Evolutionary conservation across 371 early-diverging fungal species (phyloP).

Genomic region (Mortierella sp.): DNA sequence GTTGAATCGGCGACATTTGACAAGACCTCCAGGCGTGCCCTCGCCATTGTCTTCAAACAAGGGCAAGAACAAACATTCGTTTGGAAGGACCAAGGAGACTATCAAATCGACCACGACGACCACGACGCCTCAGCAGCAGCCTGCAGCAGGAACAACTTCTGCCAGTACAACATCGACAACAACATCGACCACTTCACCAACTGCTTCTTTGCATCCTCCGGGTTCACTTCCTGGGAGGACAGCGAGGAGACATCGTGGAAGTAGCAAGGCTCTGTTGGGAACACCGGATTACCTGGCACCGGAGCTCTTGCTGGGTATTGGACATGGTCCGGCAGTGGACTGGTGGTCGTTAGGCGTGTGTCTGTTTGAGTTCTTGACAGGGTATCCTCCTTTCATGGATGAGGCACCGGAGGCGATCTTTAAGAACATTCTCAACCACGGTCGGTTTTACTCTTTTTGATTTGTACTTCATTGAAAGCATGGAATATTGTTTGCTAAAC

Average conservation of each 20-base stretch:
- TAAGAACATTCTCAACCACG: constrained; percentile 80
- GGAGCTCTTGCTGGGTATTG: constrained; percentile 85
- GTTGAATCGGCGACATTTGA: constrained; percentile 15
- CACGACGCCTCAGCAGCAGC: not conserved
- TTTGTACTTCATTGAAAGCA: not conserved
- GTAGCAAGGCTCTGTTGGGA: constrained; percentile 75
- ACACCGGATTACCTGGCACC: constrained; percentile 98
- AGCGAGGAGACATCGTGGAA: constrained; percentile 49
- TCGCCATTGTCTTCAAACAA: not conserved
- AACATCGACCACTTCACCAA: constrained; percentile 11
- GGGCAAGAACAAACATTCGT: not conserved
- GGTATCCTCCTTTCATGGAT: constrained; percentile 91
- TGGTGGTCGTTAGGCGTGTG: constrained; percentile 97
- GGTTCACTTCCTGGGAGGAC: too few relatives aligned
- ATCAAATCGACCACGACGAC: not conserved
- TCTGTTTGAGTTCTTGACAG: constrained; percentile 88
- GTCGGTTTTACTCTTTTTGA: constrained; percentile 7
- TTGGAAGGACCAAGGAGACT: not conserved
- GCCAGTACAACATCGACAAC: too few relatives aligned
- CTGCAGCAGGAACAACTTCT: not conserved
- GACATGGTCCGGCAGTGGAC: constrained; percentile 86
- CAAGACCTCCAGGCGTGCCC: constrained; percentile 21
- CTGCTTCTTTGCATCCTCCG: not conserved
- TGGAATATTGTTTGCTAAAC: too few relatives aligned
- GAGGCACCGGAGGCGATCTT: constrained; percentile 86